Percentiles rank a stretch among this genome's conserved stretches.
Evolutionary conservation across 371 early-diverging fungal genomes (phyloP).

Genomic region (Polyrhizophydium stewartii): DNA sequence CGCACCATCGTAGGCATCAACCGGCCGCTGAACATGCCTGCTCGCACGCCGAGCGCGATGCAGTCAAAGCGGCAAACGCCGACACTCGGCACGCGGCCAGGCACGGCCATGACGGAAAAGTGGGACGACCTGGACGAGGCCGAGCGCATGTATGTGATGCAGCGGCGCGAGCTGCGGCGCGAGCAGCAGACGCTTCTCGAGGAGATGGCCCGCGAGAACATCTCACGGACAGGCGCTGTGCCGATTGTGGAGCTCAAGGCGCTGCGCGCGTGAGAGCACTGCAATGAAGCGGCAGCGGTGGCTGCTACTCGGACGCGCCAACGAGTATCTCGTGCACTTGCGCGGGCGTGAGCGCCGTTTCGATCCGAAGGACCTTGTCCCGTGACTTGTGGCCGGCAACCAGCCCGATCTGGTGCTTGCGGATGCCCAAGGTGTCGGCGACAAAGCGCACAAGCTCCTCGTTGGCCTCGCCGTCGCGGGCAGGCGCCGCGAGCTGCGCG

Average conservation of each 20-base stretch:
- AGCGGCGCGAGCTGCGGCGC: background rate
- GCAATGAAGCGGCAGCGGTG: no score
- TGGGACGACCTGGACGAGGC: slow-evolving; percentile 6
- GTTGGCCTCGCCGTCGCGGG: slow-evolving; percentile 2
- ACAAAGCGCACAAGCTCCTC: background rate
- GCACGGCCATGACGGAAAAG: background rate
- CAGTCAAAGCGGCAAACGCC: background rate
- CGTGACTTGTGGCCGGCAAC: slow-evolving; percentile 6
- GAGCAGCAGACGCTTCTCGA: background rate
- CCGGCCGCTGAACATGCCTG: no score
- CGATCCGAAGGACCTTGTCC: background rate
- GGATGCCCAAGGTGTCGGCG: background rate
- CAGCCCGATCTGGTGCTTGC: background rate
- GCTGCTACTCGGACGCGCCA: no score
- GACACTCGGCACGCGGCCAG: background rate
- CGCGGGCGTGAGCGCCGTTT: background rate
- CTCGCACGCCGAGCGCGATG: background rate
- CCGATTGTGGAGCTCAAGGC: background rate
- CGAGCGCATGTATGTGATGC: slow-evolving; percentile 2
- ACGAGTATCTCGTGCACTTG: no score
- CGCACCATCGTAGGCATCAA: no score
- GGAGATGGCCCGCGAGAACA: no score
- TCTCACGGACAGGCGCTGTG: no score
- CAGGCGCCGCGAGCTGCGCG: background rate
- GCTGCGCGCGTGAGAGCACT: background rate